Conservation (phyloP, 148 eudicot species). For the Camellia japonica region DNA sequence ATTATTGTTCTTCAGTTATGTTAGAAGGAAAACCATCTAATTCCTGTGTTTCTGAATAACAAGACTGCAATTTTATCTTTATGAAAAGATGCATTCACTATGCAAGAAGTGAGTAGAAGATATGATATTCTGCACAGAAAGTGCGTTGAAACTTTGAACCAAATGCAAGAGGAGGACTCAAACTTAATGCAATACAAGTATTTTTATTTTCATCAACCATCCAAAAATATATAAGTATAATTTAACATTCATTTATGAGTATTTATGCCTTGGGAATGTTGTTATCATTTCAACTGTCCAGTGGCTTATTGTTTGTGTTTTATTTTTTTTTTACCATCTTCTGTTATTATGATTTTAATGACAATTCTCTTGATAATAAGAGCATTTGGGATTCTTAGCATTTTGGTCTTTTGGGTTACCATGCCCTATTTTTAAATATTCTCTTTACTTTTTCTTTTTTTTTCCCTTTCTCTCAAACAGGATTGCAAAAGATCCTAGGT, state of each 20-base stretch:
- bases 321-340: not conserved
- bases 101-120: not conserved
- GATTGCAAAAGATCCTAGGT: constrained; percentile 96
- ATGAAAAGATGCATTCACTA: not conserved
- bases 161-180: not conserved
- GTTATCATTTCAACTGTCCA: not conserved
- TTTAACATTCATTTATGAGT: not conserved
- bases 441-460: not conserved
- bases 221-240: no score
- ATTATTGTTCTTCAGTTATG: not conserved
- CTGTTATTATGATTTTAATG: not conserved
- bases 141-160: not conserved
- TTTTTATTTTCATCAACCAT: not conserved
- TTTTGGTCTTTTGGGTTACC: not conserved
- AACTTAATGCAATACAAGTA: not conserved
- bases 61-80: not conserved
- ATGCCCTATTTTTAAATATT: not conserved
- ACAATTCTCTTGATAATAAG: not conserved
- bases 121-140: not conserved
- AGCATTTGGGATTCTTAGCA: not conserved
- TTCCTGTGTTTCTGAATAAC: not conserved
- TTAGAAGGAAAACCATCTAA: not conserved
- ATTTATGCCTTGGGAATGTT: not conserved
- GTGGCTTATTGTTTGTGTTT: not conserved
- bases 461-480: constrained; percentile 30